Conservation (phyloP, 1,284 basidiomycete species). For the Leccinum cinnamomeum region DNA sequence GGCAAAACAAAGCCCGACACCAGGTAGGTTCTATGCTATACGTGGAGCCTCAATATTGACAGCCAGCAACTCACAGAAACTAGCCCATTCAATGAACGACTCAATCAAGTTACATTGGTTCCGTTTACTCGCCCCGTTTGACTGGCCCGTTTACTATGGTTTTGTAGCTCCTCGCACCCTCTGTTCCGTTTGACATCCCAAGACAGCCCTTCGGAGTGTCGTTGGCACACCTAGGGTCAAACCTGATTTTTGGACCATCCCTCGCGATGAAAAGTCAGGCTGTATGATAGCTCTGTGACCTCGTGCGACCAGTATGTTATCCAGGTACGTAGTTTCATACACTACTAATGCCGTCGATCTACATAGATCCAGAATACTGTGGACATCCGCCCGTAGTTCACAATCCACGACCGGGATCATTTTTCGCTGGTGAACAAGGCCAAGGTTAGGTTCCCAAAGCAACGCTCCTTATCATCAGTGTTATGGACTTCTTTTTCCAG, state of each 20-base stretch:
- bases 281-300: conserved; percentile 88
- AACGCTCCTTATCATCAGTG: conserved; percentile 77
- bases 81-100: conserved; percentile 47
- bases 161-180: conserved; percentile 73
- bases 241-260: conserved; percentile 77
- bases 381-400: conserved; percentile 93
- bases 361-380: conserved; percentile 76
- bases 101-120: conserved; percentile 50
- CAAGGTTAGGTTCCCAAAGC: conserved; percentile 62
- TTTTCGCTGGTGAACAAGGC: conserved; percentile 74
- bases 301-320: conserved; percentile 75
- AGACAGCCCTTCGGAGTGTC: conserved; percentile 74
- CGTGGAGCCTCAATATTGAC: conserved; percentile 61
- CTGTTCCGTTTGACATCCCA: conserved; percentile 66
- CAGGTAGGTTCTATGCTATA: conserved; percentile 77
- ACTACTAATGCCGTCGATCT: neutral
- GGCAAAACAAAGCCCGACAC: conserved; percentile 57
- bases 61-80: conserved; percentile 67
- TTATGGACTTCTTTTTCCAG: conserved; percentile 94
- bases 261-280: conserved; percentile 77
- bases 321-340: neutral
- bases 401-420: conserved; percentile 92
- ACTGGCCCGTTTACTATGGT: neutral
- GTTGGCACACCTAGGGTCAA: conserved; percentile 85
- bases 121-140: neutral